Percentiles rank a stretch among this genome's conserved stretches.
Conservation (phyloP, 345 rosid genomes). For the Clausena lansium region DNA sequence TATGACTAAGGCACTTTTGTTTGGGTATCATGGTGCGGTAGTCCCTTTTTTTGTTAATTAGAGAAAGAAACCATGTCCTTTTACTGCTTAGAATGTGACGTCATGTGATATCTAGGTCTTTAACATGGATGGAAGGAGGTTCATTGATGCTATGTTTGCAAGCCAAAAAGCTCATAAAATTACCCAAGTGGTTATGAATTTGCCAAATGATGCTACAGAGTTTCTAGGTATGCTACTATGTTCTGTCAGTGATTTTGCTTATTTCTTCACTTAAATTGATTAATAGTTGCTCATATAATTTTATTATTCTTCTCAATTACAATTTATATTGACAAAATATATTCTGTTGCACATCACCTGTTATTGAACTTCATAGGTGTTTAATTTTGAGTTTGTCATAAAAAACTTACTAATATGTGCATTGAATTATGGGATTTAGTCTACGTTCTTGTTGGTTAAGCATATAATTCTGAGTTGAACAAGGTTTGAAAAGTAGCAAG, state of each 20-base stretch:
- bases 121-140: constrained; percentile 92
- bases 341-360: not conserved
- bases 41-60: not conserved
- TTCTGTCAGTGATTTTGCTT: not conserved
- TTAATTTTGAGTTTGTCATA: not conserved
- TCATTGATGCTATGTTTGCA: constrained; percentile 68
- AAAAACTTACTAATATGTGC: not conserved
- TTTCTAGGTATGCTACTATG: constrained; percentile 49
- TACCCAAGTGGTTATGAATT: constrained; percentile 83
- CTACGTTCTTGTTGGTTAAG: not conserved
- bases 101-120: constrained; percentile 42
- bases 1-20: constrained; percentile 20
- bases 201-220: constrained; percentile 82
- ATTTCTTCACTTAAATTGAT: not conserved
- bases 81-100: constrained; percentile 7
- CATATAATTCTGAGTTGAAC: not conserved
- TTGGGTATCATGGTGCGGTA: not conserved
- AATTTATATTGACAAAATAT: not conserved
- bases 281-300: not conserved
- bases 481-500: constrained; percentile 2
- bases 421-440: not conserved
- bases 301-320: not conserved
- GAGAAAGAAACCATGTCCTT: not conserved
- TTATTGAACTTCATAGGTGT: not conserved
- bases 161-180: constrained; percentile 65